Percentiles rank a stretch among this genome's conserved stretches.
Evolutionary conservation across 306 rosid genomes (phyloP).

Genomic region (Calophaca sinica): DNA sequence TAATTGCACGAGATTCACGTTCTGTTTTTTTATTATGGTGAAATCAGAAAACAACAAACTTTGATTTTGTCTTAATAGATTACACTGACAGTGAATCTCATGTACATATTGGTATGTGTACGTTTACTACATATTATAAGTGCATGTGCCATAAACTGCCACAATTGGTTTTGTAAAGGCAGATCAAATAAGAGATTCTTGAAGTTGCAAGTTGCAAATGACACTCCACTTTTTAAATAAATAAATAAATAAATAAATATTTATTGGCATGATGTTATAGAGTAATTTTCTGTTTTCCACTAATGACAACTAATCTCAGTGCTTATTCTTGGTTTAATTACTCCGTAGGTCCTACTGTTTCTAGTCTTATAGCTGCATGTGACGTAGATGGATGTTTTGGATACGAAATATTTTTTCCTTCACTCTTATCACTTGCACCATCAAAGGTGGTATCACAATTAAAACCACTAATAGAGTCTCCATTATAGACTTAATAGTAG

Average conservation of each 20-base stretch:
- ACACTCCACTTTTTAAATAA: too few species aligned
- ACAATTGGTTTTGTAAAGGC: conserved; percentile 20
- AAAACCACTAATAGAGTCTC: conserved; percentile 35
- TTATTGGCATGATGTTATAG: too few species aligned
- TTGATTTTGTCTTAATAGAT: conserved; percentile 39
- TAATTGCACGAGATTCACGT: conserved; percentile 46
- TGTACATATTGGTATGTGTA: conserved; percentile 26
- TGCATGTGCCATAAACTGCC: conserved; percentile 58
- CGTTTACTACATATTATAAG: conserved; percentile 29
- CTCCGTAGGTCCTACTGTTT: too few species aligned
- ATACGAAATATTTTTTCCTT: not conserved
- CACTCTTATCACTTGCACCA: conserved; percentile 28
- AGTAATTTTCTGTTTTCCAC: conserved; percentile 4
- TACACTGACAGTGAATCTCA: conserved; percentile 34
- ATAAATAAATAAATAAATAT: too few species aligned
- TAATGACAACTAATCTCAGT: conserved; percentile 8
- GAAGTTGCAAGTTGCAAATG: not conserved
- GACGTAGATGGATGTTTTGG: not conserved
- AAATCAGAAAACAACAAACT: conserved; percentile 42
- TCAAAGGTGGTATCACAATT: conserved; percentile 26
- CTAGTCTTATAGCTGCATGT: conserved; percentile 23
- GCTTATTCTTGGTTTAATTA: too few species aligned
- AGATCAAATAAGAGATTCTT: conserved; percentile 59
- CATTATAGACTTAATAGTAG: conserved; percentile 31
- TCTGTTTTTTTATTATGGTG: conserved; percentile 34